Percentiles rank a stretch among this genome's conserved stretches.
Evolutionary conservation across 2,329 filamentous ascomycete species (phyloP).

Genomic region (Ophiostoma tasmaniense): DNA sequence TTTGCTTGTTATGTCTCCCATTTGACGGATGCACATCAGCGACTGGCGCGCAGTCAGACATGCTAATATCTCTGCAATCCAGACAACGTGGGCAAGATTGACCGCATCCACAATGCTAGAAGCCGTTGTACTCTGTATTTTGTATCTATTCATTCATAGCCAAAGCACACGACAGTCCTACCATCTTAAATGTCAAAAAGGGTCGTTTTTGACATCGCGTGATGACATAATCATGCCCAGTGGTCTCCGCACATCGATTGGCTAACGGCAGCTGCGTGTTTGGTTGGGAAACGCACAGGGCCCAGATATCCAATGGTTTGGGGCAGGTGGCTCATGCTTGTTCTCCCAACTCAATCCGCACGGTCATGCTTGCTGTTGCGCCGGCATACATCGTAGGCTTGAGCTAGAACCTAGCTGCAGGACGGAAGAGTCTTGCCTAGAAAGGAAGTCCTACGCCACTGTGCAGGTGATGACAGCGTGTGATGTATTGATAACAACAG

Average conservation of each 20-base stretch:
- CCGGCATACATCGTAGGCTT: background rate
- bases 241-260: constrained; percentile 2
- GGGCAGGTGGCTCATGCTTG: constrained; percentile 1
- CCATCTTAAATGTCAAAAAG: too few relatives aligned
- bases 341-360: constrained; percentile 9
- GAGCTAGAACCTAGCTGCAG: background rate
- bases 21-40: background rate
- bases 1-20: too few relatives aligned
- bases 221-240: background rate
- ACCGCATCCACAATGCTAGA: background rate
- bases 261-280: background rate
- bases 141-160: background rate
- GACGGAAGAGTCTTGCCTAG: constrained; percentile 6
- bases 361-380: background rate
- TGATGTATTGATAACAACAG: background rate
- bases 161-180: background rate
- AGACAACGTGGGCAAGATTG: background rate
- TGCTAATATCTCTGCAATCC: background rate
- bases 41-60: background rate
- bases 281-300: constrained; percentile 4
- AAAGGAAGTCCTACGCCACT: constrained; percentile 1
- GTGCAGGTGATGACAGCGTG: background rate
- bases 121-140: background rate
- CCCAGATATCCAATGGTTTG: constrained; percentile 4
- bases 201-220: background rate